These are phyloP conservation scores for Trichoderma sp. DNA, from an alignment of 2,329 filamentous ascomycete species.

Conservation along the genomic window DNA sequence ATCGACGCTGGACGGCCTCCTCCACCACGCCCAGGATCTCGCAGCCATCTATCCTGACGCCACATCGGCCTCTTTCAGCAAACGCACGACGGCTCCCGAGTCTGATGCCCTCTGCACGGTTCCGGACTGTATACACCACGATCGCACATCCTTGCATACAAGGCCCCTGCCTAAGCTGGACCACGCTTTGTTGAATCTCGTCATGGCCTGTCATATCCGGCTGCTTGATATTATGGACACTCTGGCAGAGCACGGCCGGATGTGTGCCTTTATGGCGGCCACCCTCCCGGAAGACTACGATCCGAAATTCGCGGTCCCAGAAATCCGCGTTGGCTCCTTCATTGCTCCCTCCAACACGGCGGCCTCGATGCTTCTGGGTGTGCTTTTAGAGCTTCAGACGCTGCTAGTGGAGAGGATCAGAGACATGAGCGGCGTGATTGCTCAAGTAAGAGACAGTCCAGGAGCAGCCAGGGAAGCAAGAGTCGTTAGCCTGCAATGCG, in stretches of 20 bases:
- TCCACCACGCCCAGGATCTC: slow-evolving; percentile 40
- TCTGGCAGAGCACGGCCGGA: slow-evolving; percentile 36
- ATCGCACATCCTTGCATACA: slow-evolving; percentile 26
- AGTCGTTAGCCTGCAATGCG: slow-evolving; percentile 34
- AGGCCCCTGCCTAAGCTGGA: slow-evolving; percentile 33
- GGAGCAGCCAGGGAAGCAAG: slow-evolving; percentile 29
- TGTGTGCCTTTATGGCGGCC: slow-evolving; percentile 38
- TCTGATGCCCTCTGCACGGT: slow-evolving; percentile 33
- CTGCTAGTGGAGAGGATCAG: slow-evolving; percentile 29
- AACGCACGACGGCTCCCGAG: slow-evolving; percentile 5
- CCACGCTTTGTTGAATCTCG: slow-evolving; percentile 39
- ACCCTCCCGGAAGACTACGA: slow-evolving; percentile 34
- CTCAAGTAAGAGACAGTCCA: slow-evolving; percentile 2
- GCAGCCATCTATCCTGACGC: slow-evolving; percentile 40
- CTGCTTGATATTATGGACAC: slow-evolving; percentile 42
- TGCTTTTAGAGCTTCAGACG: slow-evolving; percentile 38
- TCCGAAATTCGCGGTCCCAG: slow-evolving; percentile 41
- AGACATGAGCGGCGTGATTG: slow-evolving; percentile 26
- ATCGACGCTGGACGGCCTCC: slow-evolving; percentile 39
- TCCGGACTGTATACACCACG: slow-evolving; percentile 40
- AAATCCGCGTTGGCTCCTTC: slow-evolving; percentile 45
- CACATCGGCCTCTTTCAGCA: slow-evolving; percentile 30
- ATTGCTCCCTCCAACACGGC: slow-evolving; percentile 38
- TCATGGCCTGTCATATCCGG: slow-evolving; percentile 43
- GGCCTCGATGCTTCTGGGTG: slow-evolving; percentile 37